These are phyloP conservation scores for Cryptosporidium ryanae DNA, from an alignment of 169 alveolate species.

Conservation along the genomic window DNA sequence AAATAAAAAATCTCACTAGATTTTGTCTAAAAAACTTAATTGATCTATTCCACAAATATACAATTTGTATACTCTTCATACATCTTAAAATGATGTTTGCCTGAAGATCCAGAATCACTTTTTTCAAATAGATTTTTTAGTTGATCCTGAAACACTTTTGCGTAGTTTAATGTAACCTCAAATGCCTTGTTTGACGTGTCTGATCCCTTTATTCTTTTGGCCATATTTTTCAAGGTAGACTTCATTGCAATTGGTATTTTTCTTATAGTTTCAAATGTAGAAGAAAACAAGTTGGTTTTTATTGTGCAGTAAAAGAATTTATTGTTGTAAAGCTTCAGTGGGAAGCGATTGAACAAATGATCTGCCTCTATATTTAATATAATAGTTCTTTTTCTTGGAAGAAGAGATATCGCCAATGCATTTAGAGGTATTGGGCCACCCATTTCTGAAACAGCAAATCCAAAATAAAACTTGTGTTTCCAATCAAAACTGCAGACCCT, in stretches of 20 bases:
- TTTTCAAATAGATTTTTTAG: slow-evolving; percentile 43
- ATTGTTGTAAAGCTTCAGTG: slow-evolving; percentile 27
- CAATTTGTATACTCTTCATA: slow-evolving; percentile 51
- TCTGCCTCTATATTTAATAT: slow-evolving; percentile 58
- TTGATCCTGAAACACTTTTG: slow-evolving; percentile 33
- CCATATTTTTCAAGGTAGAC: slow-evolving; percentile 14
- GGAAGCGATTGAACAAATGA: slow-evolving; percentile 26
- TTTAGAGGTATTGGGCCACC: slow-evolving; percentile 55
- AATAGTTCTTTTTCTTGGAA: slow-evolving; percentile 63
- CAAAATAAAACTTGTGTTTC: slow-evolving; percentile 62
- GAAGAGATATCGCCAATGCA: slow-evolving; percentile 28
- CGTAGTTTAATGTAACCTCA: slow-evolving; percentile 10
- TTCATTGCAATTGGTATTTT: slow-evolving; percentile 47
- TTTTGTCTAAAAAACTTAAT: not conserved
- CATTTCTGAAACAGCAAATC: slow-evolving; percentile 14
- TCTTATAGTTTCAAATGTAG: slow-evolving; percentile 53
- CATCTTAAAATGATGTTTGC: slow-evolving; percentile 36
- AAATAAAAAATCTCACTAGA: not conserved
- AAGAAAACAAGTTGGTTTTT: slow-evolving; percentile 45
- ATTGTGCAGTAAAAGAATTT: slow-evolving; percentile 56
- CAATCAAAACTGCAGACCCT: slow-evolving; percentile 34
- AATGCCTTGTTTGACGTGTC: not conserved
- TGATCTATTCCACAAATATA: slow-evolving; percentile 46
- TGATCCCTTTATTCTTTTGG: not conserved
- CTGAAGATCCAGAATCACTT: not conserved